Base-by-base conservation (phyloP, 78 protist species). In the Mastigamoeba balamuthi region DNA sequence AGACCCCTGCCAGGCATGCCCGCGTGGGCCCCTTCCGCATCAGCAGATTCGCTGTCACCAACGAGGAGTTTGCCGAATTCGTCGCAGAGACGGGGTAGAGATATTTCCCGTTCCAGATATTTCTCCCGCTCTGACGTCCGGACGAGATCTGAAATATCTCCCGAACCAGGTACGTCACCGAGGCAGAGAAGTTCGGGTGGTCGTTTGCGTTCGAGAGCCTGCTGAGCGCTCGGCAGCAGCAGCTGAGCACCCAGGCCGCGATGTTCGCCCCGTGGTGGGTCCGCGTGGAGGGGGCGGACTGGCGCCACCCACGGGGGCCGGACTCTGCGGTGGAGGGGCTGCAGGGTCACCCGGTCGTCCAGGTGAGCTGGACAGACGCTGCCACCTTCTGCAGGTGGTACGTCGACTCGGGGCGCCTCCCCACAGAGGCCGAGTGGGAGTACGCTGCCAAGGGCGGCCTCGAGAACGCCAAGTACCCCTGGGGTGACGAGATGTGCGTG, bases 341-440 rank as follows among this genome's bases (percentile, higher is more conserved):
- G 6, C 3, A 2, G 5, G 36, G 41, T 41, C 75, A 71, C 48
- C 81, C 74, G 9, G 87, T 66, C 28, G 82, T 43, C 28, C 87
- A 82, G 29, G 73, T 76, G 10, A 41, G 67, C 23, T 0, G 6
- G 69, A 38, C 1, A 75, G 4, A 39, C 75, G 87, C 75, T 6
- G 5, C 35, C 52, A 52, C 40, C 40, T 30, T 17, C 17, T 58
- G 66, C 66, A 3, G 39, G 7, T 3, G 10, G 66, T 3, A 58
- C 33, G 33, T 3, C 7, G 10, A 3, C 29, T 1, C 30, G 66
- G 9, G 8, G 30, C 44, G 74, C 4, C 37, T 82, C 48, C 87
- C 87, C 8, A 68, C 64, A 8, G 87, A 82, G 37, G 82, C 76
- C 0, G 87, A 82, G 43, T 77, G 80, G 81, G 87, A 82, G 40